Conservation (phyloP, 352 stramenopile species). For the Phytophthora boehmeriae region DNA sequence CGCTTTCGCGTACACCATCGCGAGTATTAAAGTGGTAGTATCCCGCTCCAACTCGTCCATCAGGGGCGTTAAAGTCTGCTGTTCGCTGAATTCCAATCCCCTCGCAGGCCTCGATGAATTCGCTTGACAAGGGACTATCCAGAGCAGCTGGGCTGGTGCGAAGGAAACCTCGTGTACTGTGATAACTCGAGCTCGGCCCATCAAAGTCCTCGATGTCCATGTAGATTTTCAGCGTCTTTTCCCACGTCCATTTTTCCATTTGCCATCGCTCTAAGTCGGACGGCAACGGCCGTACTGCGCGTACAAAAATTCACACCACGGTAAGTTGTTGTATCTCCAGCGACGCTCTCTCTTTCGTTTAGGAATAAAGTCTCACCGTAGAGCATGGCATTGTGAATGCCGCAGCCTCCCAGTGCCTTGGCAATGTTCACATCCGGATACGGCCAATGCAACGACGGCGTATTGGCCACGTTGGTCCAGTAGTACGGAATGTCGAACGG, state of each 20-base stretch:
- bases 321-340: neutral
- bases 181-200: conserved; percentile 53
- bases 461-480: conserved; percentile 85
- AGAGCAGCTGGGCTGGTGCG: conserved; percentile 51
- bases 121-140: conserved; percentile 39
- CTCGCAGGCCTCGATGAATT: conserved; percentile 62
- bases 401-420: conserved; percentile 86
- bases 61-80: conserved; percentile 85
- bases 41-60: conserved; percentile 64
- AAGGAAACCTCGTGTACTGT: conserved; percentile 61
- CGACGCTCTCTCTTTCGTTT: too few relatives aligned
- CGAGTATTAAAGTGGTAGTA: conserved; percentile 91
- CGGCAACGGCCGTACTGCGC: conserved; percentile 65
- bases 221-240: conserved; percentile 74
- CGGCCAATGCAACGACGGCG: conserved; percentile 65
- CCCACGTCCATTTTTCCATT: conserved; percentile 78
- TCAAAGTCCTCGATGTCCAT: conserved; percentile 79
- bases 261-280: conserved; percentile 81
- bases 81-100: conserved; percentile 61
- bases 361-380: too few relatives aligned
- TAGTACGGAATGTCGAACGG: conserved; percentile 87
- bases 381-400: conserved; percentile 93
- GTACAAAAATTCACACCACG: conserved; percentile 1
- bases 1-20: conserved; percentile 83
- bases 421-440: conserved; percentile 85